Conservation (phyloP, 768 basidiomycete genomes). For the Tubosaeta sp. region DNA sequence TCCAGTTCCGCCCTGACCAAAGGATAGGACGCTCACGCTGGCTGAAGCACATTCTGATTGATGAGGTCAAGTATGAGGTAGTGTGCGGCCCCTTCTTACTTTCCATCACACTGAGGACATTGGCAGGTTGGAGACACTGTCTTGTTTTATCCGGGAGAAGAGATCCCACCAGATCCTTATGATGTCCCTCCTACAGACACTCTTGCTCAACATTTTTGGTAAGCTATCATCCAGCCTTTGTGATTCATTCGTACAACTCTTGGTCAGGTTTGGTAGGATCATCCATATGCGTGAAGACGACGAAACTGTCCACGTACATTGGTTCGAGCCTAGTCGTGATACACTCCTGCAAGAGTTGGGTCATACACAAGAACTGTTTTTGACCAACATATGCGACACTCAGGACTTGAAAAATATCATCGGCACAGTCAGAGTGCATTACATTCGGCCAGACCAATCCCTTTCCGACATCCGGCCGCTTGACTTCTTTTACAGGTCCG, state of each 20-base stretch:
- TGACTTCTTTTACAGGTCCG: conserved; percentile 58
- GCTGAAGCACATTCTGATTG: conserved; percentile 40
- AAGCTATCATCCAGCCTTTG: not conserved
- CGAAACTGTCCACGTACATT: conserved; percentile 58
- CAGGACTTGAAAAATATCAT: conserved; percentile 39
- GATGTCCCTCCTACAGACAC: conserved; percentile 37
- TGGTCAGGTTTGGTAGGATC: conserved; percentile 64
- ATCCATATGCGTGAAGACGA: conserved; percentile 44
- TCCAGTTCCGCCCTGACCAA: conserved; percentile 29
- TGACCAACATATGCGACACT: conserved; percentile 50
- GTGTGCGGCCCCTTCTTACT: not conserved
- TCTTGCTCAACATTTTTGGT: conserved; percentile 67
- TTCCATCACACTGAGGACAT: not conserved
- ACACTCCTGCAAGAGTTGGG: conserved; percentile 59
- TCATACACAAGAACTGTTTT: conserved; percentile 61
- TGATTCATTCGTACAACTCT: not conserved
- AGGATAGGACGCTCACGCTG: conserved; percentile 33
- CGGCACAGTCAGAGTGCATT: conserved; percentile 46
- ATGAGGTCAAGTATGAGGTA: conserved; percentile 43
- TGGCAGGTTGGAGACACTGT: conserved; percentile 61
- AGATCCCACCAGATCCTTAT: conserved; percentile 32
- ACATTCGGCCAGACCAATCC: conserved; percentile 23
- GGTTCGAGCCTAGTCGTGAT: conserved; percentile 67
- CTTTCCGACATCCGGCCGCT: conserved; percentile 27
- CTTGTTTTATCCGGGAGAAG: conserved; percentile 42